These are phyloP conservation scores for Eucalyptus microcorys DNA, from an alignment of 345 rosid genomes.

Conservation along the genomic window DNA sequence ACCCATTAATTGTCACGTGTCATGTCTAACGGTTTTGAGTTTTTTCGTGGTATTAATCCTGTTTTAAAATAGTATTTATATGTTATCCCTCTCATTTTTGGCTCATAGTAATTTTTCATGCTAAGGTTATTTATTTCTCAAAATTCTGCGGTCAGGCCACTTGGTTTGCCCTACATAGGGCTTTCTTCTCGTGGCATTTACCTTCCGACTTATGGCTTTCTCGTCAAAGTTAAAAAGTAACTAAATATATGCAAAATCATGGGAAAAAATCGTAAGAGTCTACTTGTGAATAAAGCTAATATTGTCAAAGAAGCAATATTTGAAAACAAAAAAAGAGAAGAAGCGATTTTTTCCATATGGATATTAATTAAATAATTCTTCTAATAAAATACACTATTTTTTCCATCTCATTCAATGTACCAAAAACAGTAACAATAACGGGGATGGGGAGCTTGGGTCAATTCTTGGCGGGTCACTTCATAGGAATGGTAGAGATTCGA, in stretches of 20 bases:
- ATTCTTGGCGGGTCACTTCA: background rate
- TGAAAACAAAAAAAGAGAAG: too few species aligned
- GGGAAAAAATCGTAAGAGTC: too few species aligned
- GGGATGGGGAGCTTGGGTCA: background rate
- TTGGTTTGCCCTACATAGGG: background rate
- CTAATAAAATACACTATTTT: background rate
- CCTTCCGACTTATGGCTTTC: background rate
- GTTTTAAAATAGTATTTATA: too few species aligned
- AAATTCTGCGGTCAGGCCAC: background rate
- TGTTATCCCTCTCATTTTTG: background rate
- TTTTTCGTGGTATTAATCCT: accelerated
- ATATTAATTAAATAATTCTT: too few species aligned
- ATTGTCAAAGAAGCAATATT: background rate
- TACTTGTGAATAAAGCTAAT: background rate
- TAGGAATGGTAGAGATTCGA: background rate
- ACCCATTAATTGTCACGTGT: accelerated
- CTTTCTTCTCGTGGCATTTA: background rate
- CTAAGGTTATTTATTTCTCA: background rate
- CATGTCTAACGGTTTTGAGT: accelerated
- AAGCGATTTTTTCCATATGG: too few species aligned
- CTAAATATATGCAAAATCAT: background rate
- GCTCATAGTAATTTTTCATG: background rate
- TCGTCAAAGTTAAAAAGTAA: background rate
- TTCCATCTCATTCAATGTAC: background rate
- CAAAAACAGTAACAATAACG: background rate